A percentile compares a stretch with the other conserved stretches of the same genome.
phyloP scores from a whole-genome alignment of 108 stramenopile species.

The Conticribra weissflogii region DNA sequence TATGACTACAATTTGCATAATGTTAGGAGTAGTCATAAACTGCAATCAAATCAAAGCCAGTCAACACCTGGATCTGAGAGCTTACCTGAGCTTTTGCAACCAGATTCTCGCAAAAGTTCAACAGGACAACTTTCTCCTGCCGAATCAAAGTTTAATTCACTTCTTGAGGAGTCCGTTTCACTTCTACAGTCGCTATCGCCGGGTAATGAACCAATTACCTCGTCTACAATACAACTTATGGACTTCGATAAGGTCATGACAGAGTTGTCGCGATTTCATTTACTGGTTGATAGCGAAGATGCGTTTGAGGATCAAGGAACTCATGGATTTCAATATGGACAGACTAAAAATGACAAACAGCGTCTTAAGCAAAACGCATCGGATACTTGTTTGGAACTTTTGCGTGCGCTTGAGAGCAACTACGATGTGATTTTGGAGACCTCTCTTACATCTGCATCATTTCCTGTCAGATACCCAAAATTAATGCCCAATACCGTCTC shows the following conservation, averaged over 20 bases:
- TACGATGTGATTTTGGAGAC: slow-evolving; percentile 27
- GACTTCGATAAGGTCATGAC: slow-evolving; percentile 46
- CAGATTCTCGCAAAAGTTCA: neutral
- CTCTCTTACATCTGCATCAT: neutral
- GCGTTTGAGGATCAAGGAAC: neutral
- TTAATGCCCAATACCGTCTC: slow-evolving; percentile 41
- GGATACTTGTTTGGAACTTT: slow-evolving; percentile 26
- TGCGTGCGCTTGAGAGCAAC: slow-evolving; percentile 34
- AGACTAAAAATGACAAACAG: neutral
- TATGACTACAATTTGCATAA: neutral
- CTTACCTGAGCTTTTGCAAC: too few species aligned
- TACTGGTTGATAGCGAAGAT: neutral
- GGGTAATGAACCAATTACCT: neutral
- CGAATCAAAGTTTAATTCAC: slow-evolving; percentile 2
- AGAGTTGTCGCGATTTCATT: slow-evolving; percentile 29
- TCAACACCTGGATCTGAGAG: neutral
- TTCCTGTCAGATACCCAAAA: slow-evolving; percentile 8
- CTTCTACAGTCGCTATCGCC: slow-evolving; percentile 5
- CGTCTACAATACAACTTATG: slow-evolving; percentile 32
- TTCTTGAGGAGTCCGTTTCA: neutral
- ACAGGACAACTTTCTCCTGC: neutral
- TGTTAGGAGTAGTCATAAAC: too few species aligned
- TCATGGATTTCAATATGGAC: neutral
- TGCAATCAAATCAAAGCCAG: too few species aligned
- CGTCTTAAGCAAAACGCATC: slow-evolving; percentile 17